Conservation (phyloP, 202 grass and related monocot species). For the Panicum virgatum region DNA sequence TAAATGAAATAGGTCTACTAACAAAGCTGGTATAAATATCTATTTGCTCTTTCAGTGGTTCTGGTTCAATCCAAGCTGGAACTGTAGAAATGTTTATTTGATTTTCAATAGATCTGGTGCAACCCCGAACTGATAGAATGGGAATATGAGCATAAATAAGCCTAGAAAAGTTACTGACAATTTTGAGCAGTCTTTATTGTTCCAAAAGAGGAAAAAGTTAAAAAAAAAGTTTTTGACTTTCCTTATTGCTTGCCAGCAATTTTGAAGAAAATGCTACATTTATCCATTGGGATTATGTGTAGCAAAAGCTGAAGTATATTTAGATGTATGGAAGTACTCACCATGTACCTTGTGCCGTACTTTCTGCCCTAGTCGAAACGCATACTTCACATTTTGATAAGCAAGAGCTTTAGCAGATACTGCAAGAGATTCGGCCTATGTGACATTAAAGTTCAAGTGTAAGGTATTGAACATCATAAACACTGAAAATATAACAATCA, state of each 20-base stretch:
- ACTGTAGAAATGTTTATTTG: background rate
- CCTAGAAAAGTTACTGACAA: background rate
- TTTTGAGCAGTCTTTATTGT: background rate
- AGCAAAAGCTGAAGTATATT: conserved; percentile 17
- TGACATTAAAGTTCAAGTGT: conserved; percentile 36
- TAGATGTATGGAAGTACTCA: conserved; percentile 47
- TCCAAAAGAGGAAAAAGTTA: background rate
- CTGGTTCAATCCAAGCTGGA: background rate
- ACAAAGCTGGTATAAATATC: background rate
- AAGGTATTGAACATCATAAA: conserved; percentile 23
- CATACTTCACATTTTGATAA: conserved; percentile 84
- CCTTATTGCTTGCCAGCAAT: background rate
- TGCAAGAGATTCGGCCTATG: conserved; percentile 76
- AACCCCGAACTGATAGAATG: background rate
- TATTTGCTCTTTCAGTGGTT: background rate
- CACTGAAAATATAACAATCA: conserved; percentile 28
- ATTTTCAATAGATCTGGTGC: background rate
- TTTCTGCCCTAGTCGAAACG: conserved; percentile 85
- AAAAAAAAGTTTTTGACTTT: background rate
- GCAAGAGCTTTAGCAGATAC: conserved; percentile 90
- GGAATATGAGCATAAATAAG: background rate
- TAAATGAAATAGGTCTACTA: background rate
- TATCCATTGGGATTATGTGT: background rate
- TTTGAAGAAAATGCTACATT: conserved; percentile 7
- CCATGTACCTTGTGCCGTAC: conserved; percentile 86